These are phyloP conservation scores for Globisporangium emineosum DNA, from an alignment of 352 stramenopile species.

Conservation along the genomic window DNA sequence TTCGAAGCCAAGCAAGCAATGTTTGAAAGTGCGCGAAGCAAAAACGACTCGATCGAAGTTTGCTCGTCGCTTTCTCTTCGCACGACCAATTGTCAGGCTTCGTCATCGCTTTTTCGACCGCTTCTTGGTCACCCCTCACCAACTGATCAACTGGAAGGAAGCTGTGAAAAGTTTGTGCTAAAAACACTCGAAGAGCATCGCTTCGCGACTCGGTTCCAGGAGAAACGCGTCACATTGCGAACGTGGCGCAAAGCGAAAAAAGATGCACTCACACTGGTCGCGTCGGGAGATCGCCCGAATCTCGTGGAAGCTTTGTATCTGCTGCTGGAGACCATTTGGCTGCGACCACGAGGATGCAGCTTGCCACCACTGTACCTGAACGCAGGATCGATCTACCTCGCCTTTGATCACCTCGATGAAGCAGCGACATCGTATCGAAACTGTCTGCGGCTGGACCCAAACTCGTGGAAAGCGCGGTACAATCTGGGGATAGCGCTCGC, in stretches of 20 bases:
- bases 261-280: constrained; percentile 29
- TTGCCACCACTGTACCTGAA: constrained; percentile 46
- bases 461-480: constrained; percentile 42
- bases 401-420: constrained; percentile 46
- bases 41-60: constrained; percentile 16
- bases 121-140: neutral
- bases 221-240: constrained; percentile 36
- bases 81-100: constrained; percentile 17
- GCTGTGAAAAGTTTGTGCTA: constrained; percentile 24
- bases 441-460: constrained; percentile 33
- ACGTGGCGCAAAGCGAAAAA: constrained; percentile 36
- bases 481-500: constrained; percentile 48
- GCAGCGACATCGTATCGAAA: constrained; percentile 50
- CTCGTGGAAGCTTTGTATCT: constrained; percentile 51
- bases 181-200: constrained; percentile 59
- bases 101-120: constrained; percentile 3
- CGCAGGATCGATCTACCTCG: constrained; percentile 49
- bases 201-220: constrained; percentile 44
- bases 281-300: constrained; percentile 26
- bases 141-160: neutral
- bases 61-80: constrained; percentile 19
- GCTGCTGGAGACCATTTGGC: constrained; percentile 49
- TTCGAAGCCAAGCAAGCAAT: constrained; percentile 12
- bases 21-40: constrained; percentile 4
- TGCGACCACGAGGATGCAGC: constrained; percentile 29